phyloP scores from a whole-genome alignment of 495 filamentous ascomycete species.

The Hypoxylon fuscum region DNA sequence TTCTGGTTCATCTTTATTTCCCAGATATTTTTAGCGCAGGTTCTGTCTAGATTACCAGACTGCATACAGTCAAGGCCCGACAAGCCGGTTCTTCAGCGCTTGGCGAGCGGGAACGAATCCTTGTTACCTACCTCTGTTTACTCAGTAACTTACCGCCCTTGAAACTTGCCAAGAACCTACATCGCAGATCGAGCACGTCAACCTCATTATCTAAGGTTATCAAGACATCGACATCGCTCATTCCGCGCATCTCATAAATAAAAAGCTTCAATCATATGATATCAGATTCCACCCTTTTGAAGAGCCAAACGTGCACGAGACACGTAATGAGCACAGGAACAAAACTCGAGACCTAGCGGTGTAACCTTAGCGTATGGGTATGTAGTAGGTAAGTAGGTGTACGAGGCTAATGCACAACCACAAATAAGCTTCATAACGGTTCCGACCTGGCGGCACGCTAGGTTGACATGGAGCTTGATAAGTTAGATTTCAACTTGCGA shows the following conservation, averaged over 20 bases:
- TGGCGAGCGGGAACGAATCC: conserved; percentile 18
- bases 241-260: not conserved
- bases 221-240: not conserved
- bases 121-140: not conserved
- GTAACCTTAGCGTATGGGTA: not conserved
- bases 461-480: not conserved
- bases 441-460: conserved; percentile 21
- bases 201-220: conserved; percentile 7
- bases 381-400: too few relatives aligned
- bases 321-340: conserved; percentile 26
- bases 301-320: conserved; percentile 30
- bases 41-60: not conserved
- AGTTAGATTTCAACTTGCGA: conserved; percentile 11
- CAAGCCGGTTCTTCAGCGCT: conserved; percentile 24
- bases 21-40: not conserved
- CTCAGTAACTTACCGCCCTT: conserved; percentile 7
- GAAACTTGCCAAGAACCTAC: conserved; percentile 39
- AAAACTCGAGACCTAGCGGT: conserved; percentile 4
- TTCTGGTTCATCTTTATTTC: not conserved
- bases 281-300: conserved; percentile 17
- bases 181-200: conserved; percentile 20
- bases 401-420: conserved; percentile 5
- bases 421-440: conserved; percentile 20
- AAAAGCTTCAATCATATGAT: not conserved
- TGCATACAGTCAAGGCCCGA: conserved; percentile 1